A percentile compares a stretch with the other conserved stretches of the same genome.
phyloP scores from a whole-genome alignment of 345 rosid species.

The Eucalyptus curtisii region DNA sequence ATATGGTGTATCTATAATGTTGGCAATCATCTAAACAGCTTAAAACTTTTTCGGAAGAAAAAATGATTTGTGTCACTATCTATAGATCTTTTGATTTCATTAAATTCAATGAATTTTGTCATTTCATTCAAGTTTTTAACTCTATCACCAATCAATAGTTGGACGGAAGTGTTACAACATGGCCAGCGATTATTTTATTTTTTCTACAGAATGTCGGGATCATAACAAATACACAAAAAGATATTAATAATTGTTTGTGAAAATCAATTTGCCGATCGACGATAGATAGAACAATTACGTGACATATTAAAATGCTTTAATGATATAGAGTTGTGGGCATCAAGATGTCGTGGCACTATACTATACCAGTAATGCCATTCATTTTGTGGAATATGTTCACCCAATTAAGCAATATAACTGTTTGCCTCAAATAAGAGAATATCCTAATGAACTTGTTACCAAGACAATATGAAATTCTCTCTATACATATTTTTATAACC shows the following conservation, averaged over 20 bases:
- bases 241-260: neutral
- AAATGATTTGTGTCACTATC: neutral
- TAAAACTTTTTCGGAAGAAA: neutral
- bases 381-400: neutral
- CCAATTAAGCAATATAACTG: neutral
- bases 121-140: neutral
- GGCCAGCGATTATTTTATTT: neutral
- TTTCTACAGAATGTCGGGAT: neutral
- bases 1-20: neutral
- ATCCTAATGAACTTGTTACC: neutral
- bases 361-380: neutral
- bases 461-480: neutral
- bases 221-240: neutral
- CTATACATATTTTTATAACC: neutral
- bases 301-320: neutral
- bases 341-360: neutral
- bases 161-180: neutral
- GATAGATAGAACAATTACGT: rapidly evolving
- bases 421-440: neutral
- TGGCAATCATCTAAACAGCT: neutral
- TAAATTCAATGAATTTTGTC: neutral
- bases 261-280: neutral
- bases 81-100: neutral
- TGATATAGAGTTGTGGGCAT: neutral
- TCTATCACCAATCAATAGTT: neutral